Percentiles rank a stretch among this genome's conserved stretches.
These are phyloP conservation scores for Solanum pimpinellifolium DNA, from an alignment of 257 asterid genomes.

Conservation along the genomic window DNA sequence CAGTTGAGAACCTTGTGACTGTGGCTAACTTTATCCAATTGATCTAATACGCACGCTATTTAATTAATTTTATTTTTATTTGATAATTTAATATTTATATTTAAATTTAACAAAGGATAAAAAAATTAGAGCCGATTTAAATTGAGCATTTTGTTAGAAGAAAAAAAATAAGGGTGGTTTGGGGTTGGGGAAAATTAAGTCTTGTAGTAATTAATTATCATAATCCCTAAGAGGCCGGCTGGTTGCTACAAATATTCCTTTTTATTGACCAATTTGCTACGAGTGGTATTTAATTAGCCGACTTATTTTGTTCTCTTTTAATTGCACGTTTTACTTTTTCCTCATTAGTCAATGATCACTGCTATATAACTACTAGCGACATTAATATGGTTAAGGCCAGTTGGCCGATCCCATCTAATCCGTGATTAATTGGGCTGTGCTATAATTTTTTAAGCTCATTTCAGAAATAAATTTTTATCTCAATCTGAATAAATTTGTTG, in stretches of 20 bases:
- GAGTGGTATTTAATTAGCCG: background rate
- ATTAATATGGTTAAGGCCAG: no score
- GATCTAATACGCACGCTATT: background rate
- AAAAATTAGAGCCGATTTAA: no score
- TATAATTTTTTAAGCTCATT: no score
- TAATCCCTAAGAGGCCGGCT: background rate
- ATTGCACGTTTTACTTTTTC: background rate
- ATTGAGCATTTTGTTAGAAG: no score
- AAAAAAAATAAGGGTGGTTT: background rate
- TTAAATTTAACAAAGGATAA: background rate
- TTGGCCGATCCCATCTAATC: no score
- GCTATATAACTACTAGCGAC: background rate
- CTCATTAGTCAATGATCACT: background rate
- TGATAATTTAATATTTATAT: no score
- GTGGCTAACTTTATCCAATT: background rate
- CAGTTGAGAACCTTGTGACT: background rate
- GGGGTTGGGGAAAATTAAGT: background rate
- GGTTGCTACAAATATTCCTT: background rate
- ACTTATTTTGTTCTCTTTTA: background rate
- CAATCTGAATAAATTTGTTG: accelerated
- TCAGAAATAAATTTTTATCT: no score
- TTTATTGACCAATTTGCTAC: background rate
- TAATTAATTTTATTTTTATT: background rate
- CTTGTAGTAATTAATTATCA: background rate
- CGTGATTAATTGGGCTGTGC: no score